phyloP scores from a whole-genome alignment of 352 stramenopile genomes.

The Phytophthora uliginosa region DNA sequence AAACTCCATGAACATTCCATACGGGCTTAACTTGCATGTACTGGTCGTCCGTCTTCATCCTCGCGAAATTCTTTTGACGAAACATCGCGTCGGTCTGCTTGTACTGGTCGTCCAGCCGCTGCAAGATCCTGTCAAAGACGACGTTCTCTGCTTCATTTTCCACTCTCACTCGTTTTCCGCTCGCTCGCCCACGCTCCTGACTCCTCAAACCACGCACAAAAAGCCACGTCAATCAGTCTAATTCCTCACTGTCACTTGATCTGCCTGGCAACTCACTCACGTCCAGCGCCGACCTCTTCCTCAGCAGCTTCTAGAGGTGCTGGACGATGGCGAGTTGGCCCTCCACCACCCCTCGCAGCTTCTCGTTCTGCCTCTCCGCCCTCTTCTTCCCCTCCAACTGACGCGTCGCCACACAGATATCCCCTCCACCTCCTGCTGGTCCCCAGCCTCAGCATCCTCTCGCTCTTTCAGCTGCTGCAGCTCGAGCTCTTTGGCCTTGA shows the following conservation, averaged over 20 bases:
- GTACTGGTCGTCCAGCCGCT: conserved; percentile 34
- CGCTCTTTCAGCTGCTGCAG: conserved; percentile 37
- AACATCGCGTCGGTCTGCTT: conserved; percentile 28
- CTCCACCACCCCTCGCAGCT: conserved; percentile 44
- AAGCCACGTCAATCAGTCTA: neutral
- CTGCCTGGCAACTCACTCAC: neutral
- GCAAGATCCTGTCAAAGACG: conserved; percentile 29
- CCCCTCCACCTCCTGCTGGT: neutral
- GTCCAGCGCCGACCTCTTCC: conserved; percentile 35
- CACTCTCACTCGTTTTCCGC: conserved; percentile 31
- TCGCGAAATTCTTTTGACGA: conserved; percentile 14
- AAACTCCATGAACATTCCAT: conserved; percentile 48
- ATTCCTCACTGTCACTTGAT: neutral
- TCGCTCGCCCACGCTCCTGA: conserved; percentile 24
- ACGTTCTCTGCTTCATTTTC: conserved; percentile 28
- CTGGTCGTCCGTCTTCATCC: conserved; percentile 23
- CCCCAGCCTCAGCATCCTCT: neutral
- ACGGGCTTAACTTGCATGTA: conserved; percentile 40
- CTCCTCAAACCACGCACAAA: conserved; percentile 5
- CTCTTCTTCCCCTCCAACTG: conserved; percentile 45
- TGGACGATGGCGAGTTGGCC: conserved; percentile 38
- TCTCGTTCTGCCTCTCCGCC: conserved; percentile 45
- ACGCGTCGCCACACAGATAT: conserved; percentile 33
- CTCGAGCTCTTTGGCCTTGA: conserved; percentile 44
- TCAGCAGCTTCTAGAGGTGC: conserved; percentile 41